Conservation (phyloP, 176 grass and related monocot species). For the Poa annua region DNA sequence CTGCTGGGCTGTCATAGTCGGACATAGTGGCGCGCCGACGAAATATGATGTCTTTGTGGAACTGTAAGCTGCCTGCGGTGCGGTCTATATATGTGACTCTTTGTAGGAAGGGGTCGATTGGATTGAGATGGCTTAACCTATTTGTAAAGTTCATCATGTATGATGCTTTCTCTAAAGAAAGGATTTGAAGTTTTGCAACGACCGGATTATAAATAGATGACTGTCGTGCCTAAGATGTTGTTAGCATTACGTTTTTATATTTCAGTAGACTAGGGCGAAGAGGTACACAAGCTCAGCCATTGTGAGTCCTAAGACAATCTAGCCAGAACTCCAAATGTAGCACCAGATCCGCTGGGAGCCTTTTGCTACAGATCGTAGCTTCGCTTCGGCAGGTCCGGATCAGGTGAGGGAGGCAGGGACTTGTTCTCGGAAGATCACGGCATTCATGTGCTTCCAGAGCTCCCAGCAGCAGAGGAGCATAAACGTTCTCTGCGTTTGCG, state of each 20-base stretch:
- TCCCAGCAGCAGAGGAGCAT: no score
- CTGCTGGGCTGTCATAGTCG: conserved; percentile 6
- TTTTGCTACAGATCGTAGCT: no score
- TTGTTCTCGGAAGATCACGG: no score
- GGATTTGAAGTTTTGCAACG: neutral
- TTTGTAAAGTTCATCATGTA: neutral
- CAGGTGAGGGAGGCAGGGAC: no score
- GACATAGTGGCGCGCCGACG: conserved; percentile 39
- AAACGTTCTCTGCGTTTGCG: no score
- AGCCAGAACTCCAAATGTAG: no score
- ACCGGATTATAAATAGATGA: neutral
- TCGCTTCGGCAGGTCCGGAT: no score
- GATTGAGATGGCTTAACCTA: neutral
- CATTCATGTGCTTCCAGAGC: no score
- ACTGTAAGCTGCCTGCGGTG: neutral
- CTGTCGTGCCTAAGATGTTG: neutral
- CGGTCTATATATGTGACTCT: neutral
- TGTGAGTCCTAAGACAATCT: no score
- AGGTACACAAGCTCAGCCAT: no score
- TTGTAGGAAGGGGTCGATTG: neutral
- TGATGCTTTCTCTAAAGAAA: neutral
- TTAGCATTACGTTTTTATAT: neutral
- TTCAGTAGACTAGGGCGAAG: neutral
- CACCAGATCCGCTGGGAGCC: no score
- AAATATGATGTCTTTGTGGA: neutral